phyloP scores from a whole-genome alignment of 129 eudicot species.

The Chrysanthemum seticuspe region DNA sequence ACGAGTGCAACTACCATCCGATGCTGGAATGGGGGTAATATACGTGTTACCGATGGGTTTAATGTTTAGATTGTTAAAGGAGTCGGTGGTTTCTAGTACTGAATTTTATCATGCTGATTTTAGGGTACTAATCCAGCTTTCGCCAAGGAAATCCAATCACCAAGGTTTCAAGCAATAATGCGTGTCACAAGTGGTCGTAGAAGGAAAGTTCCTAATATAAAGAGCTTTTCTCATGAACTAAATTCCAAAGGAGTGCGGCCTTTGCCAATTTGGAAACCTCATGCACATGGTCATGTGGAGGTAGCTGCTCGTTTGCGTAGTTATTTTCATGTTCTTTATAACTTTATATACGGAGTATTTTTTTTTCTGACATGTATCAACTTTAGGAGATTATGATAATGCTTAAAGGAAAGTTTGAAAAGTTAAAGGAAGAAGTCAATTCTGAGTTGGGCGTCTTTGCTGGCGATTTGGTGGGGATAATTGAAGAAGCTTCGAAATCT shows the following conservation, averaged over 20 bases:
- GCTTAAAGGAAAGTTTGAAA: conserved; percentile 79
- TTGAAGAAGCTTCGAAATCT: conserved; percentile 58
- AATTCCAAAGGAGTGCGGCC: conserved; percentile 95
- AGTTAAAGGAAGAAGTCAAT: conserved; percentile 84
- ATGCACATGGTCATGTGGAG: conserved; percentile 84
- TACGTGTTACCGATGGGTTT: not conserved
- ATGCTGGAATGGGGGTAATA: conserved; percentile 62
- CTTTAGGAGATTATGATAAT: conserved; percentile 78
- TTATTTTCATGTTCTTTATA: conserved; percentile 15
- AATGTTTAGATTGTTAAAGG: not conserved
- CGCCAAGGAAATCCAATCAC: conserved; percentile 84
- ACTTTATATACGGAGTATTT: not conserved
- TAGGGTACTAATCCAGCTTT: conserved; percentile 61
- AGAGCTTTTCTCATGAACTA: conserved; percentile 96
- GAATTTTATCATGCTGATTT: conserved; percentile 27
- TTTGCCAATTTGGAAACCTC: conserved; percentile 84
- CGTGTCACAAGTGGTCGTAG: conserved; percentile 81
- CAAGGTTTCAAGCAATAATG: conserved; percentile 78
- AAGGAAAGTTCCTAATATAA: conserved; percentile 68
- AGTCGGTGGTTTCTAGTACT: conserved; percentile 8
- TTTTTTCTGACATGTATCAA: conserved; percentile 9
- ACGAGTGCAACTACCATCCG: conserved; percentile 40
- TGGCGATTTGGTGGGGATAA: conserved; percentile 70
- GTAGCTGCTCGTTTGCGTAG: conserved; percentile 36
- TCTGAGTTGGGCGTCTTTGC: conserved; percentile 87